phyloP scores from a whole-genome alignment of 305 asterid species.

The Fraxinus nigra region DNA sequence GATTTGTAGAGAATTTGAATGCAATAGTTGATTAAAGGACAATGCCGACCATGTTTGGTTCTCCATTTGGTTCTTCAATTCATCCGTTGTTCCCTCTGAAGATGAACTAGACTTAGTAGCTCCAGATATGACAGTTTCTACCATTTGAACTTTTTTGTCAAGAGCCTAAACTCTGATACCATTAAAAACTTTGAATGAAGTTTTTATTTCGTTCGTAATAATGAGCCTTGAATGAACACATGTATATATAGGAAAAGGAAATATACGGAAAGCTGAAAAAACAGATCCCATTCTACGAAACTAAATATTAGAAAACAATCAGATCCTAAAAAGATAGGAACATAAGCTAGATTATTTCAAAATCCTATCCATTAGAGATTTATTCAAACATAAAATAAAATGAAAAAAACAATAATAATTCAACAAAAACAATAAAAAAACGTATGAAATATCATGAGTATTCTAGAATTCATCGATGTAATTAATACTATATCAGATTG shows the following conservation, averaged over 20 bases:
- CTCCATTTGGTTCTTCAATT: neutral
- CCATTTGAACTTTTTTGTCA: neutral
- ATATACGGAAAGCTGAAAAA: no score
- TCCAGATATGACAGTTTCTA: neutral
- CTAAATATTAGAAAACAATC: neutral
- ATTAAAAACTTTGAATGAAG: no score
- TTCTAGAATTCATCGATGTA: neutral
- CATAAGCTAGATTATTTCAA: neutral
- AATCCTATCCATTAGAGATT: neutral
- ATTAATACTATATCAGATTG: slow-evolving; percentile 2
- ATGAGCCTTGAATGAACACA: neutral
- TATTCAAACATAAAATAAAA: neutral
- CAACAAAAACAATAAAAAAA: neutral
- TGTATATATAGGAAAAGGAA: neutral
- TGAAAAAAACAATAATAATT: no score
- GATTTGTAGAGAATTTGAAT: neutral
- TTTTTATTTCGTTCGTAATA: no score
- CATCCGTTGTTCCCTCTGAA: neutral
- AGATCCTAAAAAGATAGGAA: neutral
- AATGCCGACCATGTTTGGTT: neutral
- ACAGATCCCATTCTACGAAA: neutral
- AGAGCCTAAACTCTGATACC: neutral
- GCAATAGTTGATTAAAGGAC: neutral
- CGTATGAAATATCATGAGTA: neutral
- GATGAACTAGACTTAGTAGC: neutral